A percentile compares a stretch with the other conserved stretches of the same genome.
Conservation (phyloP, 2,329 filamentous ascomycete species). For the Emmonsiellopsis sp. region DNA sequence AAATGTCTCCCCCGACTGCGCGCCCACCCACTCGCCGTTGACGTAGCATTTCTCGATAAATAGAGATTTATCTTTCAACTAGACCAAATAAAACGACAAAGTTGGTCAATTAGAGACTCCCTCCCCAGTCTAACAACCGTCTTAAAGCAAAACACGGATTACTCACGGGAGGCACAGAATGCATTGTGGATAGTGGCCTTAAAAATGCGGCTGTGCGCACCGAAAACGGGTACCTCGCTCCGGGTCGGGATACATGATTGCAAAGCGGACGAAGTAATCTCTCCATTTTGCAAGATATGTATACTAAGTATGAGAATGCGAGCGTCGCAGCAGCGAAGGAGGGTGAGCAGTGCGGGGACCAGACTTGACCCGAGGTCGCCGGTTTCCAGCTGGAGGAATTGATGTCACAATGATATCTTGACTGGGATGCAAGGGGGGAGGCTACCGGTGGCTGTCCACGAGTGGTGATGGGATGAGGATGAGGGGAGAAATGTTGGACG, state of each 20-base stretch:
- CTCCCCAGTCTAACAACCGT: not conserved
- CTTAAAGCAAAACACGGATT: not conserved
- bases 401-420: too few species aligned
- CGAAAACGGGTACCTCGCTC: conserved; percentile 25
- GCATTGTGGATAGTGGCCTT: conserved; percentile 33
- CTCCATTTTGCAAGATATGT: conserved; percentile 6
- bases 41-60: conserved; percentile 80
- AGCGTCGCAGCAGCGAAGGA: not conserved
- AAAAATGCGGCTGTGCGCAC: conserved; percentile 22
- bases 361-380: too few species aligned
- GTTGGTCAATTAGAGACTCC: conserved; percentile 5
- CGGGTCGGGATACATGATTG: conserved; percentile 26
- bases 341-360: not conserved
- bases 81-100: not conserved
- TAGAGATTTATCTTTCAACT: conserved; percentile 71
- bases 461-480: too few species aligned
- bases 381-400: too few species aligned
- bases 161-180: conserved; percentile 31
- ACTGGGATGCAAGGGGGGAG: too few species aligned
- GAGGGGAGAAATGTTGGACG: too few species aligned
- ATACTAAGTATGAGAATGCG: not conserved
- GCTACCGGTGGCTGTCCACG: too few species aligned
- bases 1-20: conserved; percentile 83
- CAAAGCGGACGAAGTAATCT: conserved; percentile 19
- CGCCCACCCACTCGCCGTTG: conserved; percentile 84